Conservation (phyloP, 768 basidiomycete species). For the Leucosporidium yakuticum region DNA sequence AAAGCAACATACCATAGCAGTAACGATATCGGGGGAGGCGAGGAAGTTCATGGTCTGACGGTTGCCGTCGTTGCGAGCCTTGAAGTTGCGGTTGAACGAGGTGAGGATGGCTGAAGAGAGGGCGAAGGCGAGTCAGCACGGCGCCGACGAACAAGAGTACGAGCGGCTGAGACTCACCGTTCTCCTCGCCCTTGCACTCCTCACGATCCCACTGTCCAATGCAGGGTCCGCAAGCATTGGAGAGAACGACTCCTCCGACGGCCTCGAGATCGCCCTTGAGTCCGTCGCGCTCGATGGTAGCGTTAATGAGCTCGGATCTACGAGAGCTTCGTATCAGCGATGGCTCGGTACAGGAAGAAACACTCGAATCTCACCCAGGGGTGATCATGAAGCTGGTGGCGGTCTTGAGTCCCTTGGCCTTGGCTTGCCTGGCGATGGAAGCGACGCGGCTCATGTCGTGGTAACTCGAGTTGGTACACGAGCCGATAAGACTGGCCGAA, state of each 20-base stretch:
- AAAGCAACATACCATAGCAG: conserved; percentile 54
- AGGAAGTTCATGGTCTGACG: conserved; percentile 81
- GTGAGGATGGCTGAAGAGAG: conserved; percentile 71
- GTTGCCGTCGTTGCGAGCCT: conserved; percentile 95
- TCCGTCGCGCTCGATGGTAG: conserved; percentile 91
- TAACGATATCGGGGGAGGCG: conserved; percentile 92
- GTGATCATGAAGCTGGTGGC: conserved; percentile 50
- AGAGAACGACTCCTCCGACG: conserved; percentile 89
- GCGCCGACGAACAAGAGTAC: neutral
- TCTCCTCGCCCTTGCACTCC: conserved; percentile 80
- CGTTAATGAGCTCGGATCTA: conserved; percentile 88
- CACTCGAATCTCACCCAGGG: conserved; percentile 40
- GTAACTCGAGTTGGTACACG: conserved; percentile 99
- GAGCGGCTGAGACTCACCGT: conserved; percentile 54
- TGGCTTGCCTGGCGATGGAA: conserved; percentile 83
- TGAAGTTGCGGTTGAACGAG: conserved; percentile 93
- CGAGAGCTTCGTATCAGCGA: no score
- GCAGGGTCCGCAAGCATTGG: conserved; percentile 97
- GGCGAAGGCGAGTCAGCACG: neutral
- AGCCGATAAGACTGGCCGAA: conserved; percentile 86
- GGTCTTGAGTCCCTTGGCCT: conserved; percentile 67
- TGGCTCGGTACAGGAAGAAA: neutral
- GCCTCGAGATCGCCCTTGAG: conserved; percentile 73
- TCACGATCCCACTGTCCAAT: conserved; percentile 98
- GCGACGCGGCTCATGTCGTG: conserved; percentile 77